These are phyloP conservation scores for Pestalotiopsis sp. DNA, from an alignment of 2,329 filamentous ascomycete species.

Conservation along the genomic window DNA sequence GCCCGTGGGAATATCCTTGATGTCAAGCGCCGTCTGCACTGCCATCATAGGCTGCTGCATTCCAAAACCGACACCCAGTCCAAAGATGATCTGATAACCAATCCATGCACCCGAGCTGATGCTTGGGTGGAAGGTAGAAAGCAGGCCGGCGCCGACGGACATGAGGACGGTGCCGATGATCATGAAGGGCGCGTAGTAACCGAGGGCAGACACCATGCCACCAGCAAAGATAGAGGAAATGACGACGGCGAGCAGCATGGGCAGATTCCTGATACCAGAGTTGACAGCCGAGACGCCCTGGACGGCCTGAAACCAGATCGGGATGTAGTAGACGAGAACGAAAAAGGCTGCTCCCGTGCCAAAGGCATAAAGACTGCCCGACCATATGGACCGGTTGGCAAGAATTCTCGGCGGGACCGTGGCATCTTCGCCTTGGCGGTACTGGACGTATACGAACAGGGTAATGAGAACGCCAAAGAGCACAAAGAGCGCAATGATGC, in stretches of 20 bases:
- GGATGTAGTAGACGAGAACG: constrained; percentile 36
- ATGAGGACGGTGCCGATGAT: constrained; percentile 34
- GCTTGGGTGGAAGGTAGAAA: constrained; percentile 38
- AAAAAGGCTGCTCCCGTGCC: constrained; percentile 36
- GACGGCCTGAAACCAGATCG: constrained; percentile 33
- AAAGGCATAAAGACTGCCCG: constrained; percentile 33
- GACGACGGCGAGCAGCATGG: constrained; percentile 34
- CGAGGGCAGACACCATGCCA: constrained; percentile 30
- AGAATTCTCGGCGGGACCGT: constrained; percentile 44
- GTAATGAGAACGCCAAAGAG: constrained; percentile 33
- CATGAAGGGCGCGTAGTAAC: constrained; percentile 43
- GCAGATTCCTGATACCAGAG: constrained; percentile 38
- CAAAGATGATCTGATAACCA: constrained; percentile 44
- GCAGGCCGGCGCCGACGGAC: constrained; percentile 38
- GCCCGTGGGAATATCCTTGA: constrained; percentile 29
- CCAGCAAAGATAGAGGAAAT: constrained; percentile 30
- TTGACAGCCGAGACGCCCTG: constrained; percentile 35
- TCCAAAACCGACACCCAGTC: constrained; percentile 40
- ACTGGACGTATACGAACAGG: constrained; percentile 36
- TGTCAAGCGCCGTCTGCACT: constrained; percentile 39
- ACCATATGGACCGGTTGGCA: constrained; percentile 35
- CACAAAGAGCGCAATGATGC: constrained; percentile 36
- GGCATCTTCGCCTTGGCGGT: constrained; percentile 37
- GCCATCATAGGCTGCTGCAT: constrained; percentile 45
- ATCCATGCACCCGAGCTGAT: constrained; percentile 40